Base-by-base conservation (phyloP, 2,329 filamentous ascomycete genomes). In the Pseudocercospora pini-densiflorae region DNA sequence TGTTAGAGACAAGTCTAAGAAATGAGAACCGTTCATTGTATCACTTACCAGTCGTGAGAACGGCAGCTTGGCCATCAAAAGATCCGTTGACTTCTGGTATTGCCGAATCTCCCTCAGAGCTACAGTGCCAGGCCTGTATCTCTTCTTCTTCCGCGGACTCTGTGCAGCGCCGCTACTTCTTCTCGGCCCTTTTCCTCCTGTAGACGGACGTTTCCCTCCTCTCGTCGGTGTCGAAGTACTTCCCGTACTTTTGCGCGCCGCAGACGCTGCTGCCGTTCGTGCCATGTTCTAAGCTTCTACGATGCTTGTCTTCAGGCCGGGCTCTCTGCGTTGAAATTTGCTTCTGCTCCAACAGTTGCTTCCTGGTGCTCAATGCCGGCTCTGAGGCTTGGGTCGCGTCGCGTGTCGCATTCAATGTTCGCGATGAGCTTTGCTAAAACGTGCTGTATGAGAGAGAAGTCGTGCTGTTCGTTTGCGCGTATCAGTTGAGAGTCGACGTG, bases 91-190 rank as follows among this genome's bases (percentile, higher is more conserved):
- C 86, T 97, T 97, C 86, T 98, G 94, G 87, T 98, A 98, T 79
- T 92, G 91, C 87, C 94, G 91, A 78, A 99, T 99, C 86, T 99
- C 95, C 88, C 93, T 92, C 78, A 98, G 91, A 88, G 94, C 94
- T 84, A 97, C 92, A 80, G 95, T 97, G 88, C 88, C 88, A 74
- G 79, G 79, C 75, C 81, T 83, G 72, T 84, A 84, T 40, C 82
- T 66, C 43, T 64, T 74, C 72, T 69, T 73, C 71, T 66, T 74
- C 21, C 51, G 63, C 58, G 31, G 73, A 69, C 68, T 73, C 72
- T 59, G 63, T 36, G 64, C 64, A 19, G 53, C 57, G 16, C 45
- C 66, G 40, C 66, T 68, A 43, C 65, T 70, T 16, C 43, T 66
- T 61, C 62, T 59, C 57, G 70, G 70, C 31, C 62, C 67, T 66